These are phyloP conservation scores for Pharnaceum exiguum DNA, from an alignment of 148 eudicot species.

Conservation along the genomic window DNA sequence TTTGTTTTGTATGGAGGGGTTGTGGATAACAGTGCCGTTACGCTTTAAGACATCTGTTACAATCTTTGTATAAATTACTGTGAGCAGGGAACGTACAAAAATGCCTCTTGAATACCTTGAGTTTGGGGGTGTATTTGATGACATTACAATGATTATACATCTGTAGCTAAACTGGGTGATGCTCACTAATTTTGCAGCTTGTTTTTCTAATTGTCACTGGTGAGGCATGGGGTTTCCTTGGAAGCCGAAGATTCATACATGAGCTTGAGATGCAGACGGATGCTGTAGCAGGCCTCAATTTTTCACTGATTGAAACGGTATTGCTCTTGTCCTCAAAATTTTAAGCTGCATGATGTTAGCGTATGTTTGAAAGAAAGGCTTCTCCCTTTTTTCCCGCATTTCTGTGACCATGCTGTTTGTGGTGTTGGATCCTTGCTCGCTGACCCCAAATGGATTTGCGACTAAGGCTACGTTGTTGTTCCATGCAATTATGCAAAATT, in stretches of 20 bases:
- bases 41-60: too few relatives aligned
- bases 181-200: slow-evolving; percentile 39
- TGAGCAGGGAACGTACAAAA: too few relatives aligned
- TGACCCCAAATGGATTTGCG: too few relatives aligned
- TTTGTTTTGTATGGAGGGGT: too few relatives aligned
- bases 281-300: slow-evolving; percentile 62
- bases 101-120: too few relatives aligned
- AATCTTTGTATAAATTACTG: too few relatives aligned
- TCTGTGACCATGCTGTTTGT: background rate
- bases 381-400: background rate
- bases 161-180: background rate
- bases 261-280: slow-evolving; percentile 78
- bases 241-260: slow-evolving; percentile 85
- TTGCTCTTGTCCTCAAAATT: background rate
- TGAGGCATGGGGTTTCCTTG: slow-evolving; percentile 97
- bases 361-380: background rate
- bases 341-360: background rate
- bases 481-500: too few relatives aligned
- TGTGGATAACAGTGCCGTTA: too few relatives aligned
- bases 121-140: background rate
- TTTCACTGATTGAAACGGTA: slow-evolving; percentile 67
- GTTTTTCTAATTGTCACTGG: slow-evolving; percentile 86
- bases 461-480: too few relatives aligned
- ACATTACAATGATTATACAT: background rate
- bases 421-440: too few relatives aligned